Evolutionary conservation across 345 rosid species (phyloP).

Genomic region (Salix dunnii): DNA sequence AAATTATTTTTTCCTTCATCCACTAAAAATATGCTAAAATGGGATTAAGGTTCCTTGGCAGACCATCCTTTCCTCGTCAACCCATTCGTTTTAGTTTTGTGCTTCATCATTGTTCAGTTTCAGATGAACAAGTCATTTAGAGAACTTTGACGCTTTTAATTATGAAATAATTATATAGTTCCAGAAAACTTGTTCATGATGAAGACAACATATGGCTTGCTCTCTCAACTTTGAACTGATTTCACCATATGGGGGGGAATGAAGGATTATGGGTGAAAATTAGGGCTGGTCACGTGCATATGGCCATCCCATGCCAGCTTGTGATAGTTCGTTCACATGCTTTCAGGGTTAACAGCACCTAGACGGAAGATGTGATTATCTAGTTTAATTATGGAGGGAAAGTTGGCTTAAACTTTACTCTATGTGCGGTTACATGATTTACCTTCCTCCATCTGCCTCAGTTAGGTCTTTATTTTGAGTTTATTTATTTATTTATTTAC

Average conservation of each 20-base stretch:
- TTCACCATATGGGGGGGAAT: no score
- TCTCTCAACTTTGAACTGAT: not conserved
- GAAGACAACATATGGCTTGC: not conserved
- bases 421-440: not conserved
- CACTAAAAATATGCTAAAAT: not conserved
- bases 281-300: not conserved
- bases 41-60: not conserved
- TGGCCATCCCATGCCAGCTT: not conserved
- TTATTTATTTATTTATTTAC: not conserved
- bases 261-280: not conserved
- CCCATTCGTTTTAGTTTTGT: no score
- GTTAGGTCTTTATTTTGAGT: not conserved
- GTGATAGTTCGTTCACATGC: not conserved
- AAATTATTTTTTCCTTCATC: not conserved
- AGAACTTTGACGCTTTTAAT: not conserved
- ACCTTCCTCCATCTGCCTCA: not conserved
- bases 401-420: not conserved
- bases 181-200: not conserved
- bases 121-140: not conserved
- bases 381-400: no score
- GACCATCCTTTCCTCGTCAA: not conserved
- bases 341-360: not conserved
- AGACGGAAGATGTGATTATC: not conserved
- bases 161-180: not conserved
- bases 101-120: not conserved